Base-by-base conservation (phyloP, 345 rosid genomes). In the Odontarrhena argentea region DNA sequence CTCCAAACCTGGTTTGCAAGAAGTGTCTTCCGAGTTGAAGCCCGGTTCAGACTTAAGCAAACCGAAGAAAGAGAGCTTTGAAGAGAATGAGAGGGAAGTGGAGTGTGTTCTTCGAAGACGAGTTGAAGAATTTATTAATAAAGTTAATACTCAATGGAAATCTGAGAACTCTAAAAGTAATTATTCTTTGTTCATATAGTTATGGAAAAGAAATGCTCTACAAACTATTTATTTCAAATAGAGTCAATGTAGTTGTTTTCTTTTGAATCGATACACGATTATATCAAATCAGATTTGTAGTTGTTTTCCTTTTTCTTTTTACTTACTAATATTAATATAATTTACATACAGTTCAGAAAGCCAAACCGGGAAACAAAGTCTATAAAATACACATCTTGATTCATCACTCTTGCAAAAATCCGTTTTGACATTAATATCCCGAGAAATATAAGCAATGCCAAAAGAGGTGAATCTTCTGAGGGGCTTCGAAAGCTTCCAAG, bases 51-150 rank as follows among this genome's bases (percentile, higher is more conserved):
- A 46, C 1, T 2, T 37, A 69, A 62, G 49, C 63, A 70, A 46
- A 11, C 22, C 22, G 30, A 46, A 46, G 13, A 18, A 2, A 63
- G 46, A 63, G 56, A 55, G 51, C 28, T 46, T 71, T 34, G 65
- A 48, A 32, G 62, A 57, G 13, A 70, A 65, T 22, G 35, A 12
- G 41, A 57, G 48, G 2, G 70, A 45, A 7, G 75, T 69, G 4
- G 78, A 68, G 36, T 77, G 86, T 65, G 80, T 81, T 65, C 71
- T 86, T 55, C 72, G 80, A 55, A 85, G 70, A 81, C 76, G 86
- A 73, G 76, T 76, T 3, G 96, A 86, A 67, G 87, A 84, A 49
- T 85, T 88, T 38, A 88, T 85, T 13, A 63, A 64, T 13, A 83
- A 85, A 52, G 81, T 85, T 25, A 84, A 81, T 42, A 71, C 69